Evolutionary conservation across 192 early-diverging fungal genomes (phyloP), one percentile per base, ranked within the genome.

Genomic region (Funneliformis geosporum): DNA sequence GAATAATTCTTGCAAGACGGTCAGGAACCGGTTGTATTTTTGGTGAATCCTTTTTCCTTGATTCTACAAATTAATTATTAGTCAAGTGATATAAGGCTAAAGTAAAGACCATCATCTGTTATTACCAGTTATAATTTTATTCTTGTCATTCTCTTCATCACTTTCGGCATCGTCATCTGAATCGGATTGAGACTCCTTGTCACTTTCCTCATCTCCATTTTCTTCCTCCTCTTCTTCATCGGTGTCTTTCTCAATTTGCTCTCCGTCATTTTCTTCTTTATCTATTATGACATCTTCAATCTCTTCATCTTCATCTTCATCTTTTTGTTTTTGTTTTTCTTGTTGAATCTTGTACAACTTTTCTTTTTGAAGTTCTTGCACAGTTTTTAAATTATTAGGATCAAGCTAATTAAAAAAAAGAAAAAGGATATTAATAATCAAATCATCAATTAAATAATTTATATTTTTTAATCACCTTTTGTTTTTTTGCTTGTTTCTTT

Each of bases 401-500:
- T 96, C 94, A 71, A 95, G 87, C 88, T 95, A 76, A 39, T 62
- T 81, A 47, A 23, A 46, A 74, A 76, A 65, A 55, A 23, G 10
- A 23, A 10, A 42, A 66, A 46, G 14, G 11, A 60, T 33, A 39
- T 16, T 33, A 64, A 38, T 47, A 77, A 27, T 62, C 33, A 1
- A 33, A 3, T 61, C 33, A 39, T 21, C n/a, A 50, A n/a, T n/a
- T 23, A 33, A 50, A 23, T 68, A 79, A 60, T 84, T 82, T 61
- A n/a, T n/a, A n/a, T n/a, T n/a, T n/a, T 73, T 60, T 75, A 82
- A 18, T 77, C 78, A 73, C 91, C 90, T 97, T 96, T 80, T 87
- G 87, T 83, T 92, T 93, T 75, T 95, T 95, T n/a, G 92, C 92
- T 74, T 90, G 91, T 82, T 93, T 94, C 73, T 91, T 89, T 39